These are phyloP conservation scores for Quercus lobata DNA, from an alignment of 331 rosid species.

Conservation along the genomic window DNA sequence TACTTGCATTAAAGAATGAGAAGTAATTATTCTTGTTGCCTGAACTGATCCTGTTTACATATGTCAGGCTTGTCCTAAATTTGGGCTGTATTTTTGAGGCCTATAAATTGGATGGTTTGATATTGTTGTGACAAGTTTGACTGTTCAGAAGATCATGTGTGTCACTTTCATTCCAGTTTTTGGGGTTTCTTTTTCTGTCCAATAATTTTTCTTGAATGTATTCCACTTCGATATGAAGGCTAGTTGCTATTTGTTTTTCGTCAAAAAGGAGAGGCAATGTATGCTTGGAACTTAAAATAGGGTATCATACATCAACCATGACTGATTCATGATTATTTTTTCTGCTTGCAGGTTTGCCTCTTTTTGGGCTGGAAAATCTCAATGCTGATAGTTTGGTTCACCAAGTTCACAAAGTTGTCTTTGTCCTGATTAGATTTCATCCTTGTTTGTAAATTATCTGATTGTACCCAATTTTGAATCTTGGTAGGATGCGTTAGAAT, in stretches of 20 bases:
- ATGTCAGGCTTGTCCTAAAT: background rate
- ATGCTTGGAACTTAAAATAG: background rate
- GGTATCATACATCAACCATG: background rate
- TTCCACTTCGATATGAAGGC: background rate
- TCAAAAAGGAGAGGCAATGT: background rate
- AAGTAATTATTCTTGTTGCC: background rate
- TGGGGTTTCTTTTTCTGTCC: background rate
- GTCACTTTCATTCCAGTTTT: background rate
- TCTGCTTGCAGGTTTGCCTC: constrained; percentile 31
- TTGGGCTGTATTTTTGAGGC: background rate
- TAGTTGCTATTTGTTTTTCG: background rate
- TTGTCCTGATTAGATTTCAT: background rate
- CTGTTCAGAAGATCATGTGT: background rate
- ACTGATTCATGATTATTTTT: background rate
- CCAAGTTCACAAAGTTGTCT: background rate
- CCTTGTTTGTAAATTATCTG: constrained; percentile 48
- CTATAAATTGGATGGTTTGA: background rate
- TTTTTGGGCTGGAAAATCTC: constrained; percentile 16
- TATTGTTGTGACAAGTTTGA: background rate
- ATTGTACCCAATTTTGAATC: constrained; percentile 17
- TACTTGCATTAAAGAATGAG: background rate
- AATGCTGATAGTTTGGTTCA: background rate
- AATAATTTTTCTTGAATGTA: constrained; percentile 1
- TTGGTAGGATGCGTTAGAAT: constrained; percentile 27
- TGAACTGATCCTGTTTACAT: background rate